Evolutionary conservation across 257 asterid species (phyloP).

Genomic region (Nicotiana attenuata): DNA sequence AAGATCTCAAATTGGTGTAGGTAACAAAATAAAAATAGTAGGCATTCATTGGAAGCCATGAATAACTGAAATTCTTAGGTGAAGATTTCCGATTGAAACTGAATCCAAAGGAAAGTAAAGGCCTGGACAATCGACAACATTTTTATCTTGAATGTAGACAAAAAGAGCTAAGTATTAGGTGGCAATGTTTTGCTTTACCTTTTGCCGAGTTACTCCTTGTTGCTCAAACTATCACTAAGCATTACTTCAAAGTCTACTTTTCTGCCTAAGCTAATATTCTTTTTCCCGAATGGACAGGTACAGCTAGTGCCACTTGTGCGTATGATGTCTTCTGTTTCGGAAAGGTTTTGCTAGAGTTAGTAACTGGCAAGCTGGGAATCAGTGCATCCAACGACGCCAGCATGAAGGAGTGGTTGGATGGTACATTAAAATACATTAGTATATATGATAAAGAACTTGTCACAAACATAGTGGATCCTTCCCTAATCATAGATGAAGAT

Average conservation of each 20-base stretch:
- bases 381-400: conserved; percentile 63
- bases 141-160: not conserved
- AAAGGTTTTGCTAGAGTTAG: conserved; percentile 86
- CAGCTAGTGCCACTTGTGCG: conserved; percentile 58
- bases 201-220: not conserved
- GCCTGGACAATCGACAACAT: not conserved
- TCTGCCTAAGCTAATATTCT: conserved; percentile 3
- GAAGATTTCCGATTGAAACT: not conserved
- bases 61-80: not conserved
- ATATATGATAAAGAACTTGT: conserved; percentile 86
- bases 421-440: conserved; percentile 59
- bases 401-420: conserved; percentile 67
- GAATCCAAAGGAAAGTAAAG: not conserved
- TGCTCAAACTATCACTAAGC: not conserved
- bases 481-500: conserved; percentile 80
- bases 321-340: conserved; percentile 94
- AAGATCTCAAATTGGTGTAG: too few species aligned
- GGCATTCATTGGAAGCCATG: not conserved
- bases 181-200: not conserved
- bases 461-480: conserved; percentile 80
- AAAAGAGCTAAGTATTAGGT: not conserved
- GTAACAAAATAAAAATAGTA: not conserved
- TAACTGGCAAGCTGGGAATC: conserved; percentile 85
- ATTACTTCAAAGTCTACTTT: not conserved
- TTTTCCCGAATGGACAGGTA: conserved; percentile 37